Conservation (phyloP, 2,329 filamentous ascomycete genomes). For the Penicillium sp. region DNA sequence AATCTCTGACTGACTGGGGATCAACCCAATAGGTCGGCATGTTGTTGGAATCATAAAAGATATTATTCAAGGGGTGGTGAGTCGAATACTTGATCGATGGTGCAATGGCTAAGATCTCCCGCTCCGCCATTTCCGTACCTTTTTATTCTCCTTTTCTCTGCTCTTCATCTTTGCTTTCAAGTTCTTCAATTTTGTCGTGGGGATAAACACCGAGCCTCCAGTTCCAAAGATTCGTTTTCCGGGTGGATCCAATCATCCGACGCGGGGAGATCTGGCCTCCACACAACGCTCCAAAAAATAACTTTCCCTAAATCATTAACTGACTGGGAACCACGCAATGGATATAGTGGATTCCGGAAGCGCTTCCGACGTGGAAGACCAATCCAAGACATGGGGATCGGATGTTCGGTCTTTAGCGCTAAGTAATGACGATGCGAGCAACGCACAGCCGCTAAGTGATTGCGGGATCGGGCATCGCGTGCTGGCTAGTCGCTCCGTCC, state of each 20-base stretch:
- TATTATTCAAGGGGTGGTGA: constrained; percentile 27
- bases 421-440: constrained; percentile 21
- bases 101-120: constrained; percentile 21
- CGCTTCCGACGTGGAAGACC: constrained; percentile 37
- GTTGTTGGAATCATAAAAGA: constrained; percentile 18
- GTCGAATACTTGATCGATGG: constrained; percentile 25
- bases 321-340: constrained; percentile 30
- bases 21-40: constrained; percentile 9
- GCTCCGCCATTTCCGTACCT: constrained; percentile 25
- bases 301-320: constrained; percentile 7
- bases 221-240: neutral
- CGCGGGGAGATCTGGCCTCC: constrained; percentile 8
- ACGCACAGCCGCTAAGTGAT: constrained; percentile 26
- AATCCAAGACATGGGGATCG: constrained; percentile 33
- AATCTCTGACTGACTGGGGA: neutral
- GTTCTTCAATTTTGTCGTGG: neutral
- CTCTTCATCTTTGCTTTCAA: neutral
- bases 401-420: constrained; percentile 26
- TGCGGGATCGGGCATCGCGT: constrained; percentile 46
- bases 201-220: neutral
- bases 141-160: neutral
- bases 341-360: constrained; percentile 39
- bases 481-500: constrained; percentile 47
- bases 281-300: constrained; percentile 6
- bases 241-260: constrained; percentile 8